Conservation (phyloP, 768 basidiomycete species). For the Russula brevipes region DNA sequence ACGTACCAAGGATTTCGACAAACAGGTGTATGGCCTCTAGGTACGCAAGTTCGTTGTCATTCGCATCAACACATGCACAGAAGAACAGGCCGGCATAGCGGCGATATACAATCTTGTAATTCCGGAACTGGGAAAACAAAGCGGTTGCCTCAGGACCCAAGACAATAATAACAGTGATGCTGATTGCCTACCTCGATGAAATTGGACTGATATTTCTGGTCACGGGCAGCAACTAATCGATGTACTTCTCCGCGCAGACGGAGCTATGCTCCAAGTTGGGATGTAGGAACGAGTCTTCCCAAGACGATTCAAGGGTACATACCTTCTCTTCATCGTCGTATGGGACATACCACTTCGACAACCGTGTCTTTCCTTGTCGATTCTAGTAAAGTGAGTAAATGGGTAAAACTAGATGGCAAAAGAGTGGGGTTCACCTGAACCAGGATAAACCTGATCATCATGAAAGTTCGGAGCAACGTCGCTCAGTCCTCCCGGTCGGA, state of each 20-base stretch:
- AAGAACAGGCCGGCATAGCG: constrained; percentile 98
- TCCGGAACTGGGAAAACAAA: constrained; percentile 67
- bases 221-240: constrained; percentile 88
- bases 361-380: constrained; percentile 93
- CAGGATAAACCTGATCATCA: constrained; percentile 96
- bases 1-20: constrained; percentile 90
- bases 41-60: constrained; percentile 97
- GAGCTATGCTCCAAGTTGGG: constrained; percentile 47
- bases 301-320: constrained; percentile 9
- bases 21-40: constrained; percentile 97
- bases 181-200: constrained; percentile 81
- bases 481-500: not conserved
- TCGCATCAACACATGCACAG: constrained; percentile 94
- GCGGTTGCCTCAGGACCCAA: constrained; percentile 4
- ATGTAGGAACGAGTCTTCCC: not conserved
- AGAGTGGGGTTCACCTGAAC: constrained; percentile 64
- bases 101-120: constrained; percentile 96
- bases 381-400: constrained; percentile 53
- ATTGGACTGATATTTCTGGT: constrained; percentile 99
- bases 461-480: constrained; percentile 2
- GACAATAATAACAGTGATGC: not conserved
- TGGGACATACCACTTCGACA: constrained; percentile 98
- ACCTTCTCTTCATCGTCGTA: constrained; percentile 99
- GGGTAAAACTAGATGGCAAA: not conserved
- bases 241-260: constrained; percentile 95